Evolutionary conservation across 73 alveolate species (phyloP).

Genomic region (Effrenium voratum): DNA sequence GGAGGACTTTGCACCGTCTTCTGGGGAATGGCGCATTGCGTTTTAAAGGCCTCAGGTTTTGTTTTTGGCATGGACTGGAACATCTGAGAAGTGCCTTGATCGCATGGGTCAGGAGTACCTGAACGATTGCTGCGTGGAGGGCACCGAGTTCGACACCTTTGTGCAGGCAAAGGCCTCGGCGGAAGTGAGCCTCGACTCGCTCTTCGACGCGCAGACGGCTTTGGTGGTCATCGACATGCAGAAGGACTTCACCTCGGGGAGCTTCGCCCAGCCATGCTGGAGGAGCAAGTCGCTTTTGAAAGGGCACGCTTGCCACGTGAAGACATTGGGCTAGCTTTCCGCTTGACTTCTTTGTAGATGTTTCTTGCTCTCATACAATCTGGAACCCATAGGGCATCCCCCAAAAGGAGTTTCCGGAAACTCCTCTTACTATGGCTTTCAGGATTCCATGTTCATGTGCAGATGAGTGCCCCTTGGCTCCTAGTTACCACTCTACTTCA

Average conservation of each 20-base stretch:
- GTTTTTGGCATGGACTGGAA: neutral
- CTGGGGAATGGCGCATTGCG: neutral
- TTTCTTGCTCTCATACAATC: too few species aligned
- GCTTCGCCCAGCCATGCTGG: conserved; percentile 23
- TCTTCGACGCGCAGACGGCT: neutral
- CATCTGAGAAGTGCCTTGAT: neutral
- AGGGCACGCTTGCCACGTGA: too few species aligned
- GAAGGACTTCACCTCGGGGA: neutral
- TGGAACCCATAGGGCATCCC: too few species aligned
- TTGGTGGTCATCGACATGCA: conserved; percentile 26
- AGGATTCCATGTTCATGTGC: too few species aligned
- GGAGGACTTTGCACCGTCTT: neutral
- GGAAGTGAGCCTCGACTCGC: neutral
- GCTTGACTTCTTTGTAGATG: too few species aligned
- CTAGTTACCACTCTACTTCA: too few species aligned
- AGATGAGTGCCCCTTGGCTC: too few species aligned
- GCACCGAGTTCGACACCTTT: neutral
- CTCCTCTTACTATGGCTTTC: too few species aligned
- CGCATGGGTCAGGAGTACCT: neutral
- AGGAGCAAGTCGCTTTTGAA: too few species aligned
- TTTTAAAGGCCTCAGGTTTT: neutral
- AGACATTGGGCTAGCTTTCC: too few species aligned
- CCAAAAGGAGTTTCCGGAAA: too few species aligned
- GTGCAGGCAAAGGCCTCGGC: neutral
- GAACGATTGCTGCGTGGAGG: neutral